Evolutionary conservation across 2,329 filamentous ascomycete species (phyloP), one percentile per base, ranked within the genome.

Genomic region (Pseudodiploospora longispora): DNA sequence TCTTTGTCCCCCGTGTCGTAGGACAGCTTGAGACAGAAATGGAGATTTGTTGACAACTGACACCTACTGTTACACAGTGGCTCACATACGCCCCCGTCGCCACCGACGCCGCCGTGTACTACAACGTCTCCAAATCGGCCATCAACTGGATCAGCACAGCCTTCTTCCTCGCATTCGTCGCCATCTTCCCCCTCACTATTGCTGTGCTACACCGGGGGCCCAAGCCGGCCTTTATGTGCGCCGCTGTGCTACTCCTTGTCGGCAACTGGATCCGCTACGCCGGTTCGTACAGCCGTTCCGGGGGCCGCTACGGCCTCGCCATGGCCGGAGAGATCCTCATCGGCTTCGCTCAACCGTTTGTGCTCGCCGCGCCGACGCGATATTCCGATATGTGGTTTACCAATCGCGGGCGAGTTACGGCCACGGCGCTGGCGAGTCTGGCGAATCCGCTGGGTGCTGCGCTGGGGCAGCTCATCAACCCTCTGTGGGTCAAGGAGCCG

Each of bases 351-450:
- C 93, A 98, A 60, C 90, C 93, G 0, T 97, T 97, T 62, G 87
- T 95, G 9, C 78, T 97, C 7, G 82, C 85, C 6, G 88, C 91
- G 0, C 91, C 93, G 1, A 91, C 93, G 0, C 75, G 87, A 49
- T 98, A 95, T 65, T 93, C 87, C 43, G 90, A 96, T 60, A 70
- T 95, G 47, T 97, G 93, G 93, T 97, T 97, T 66, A 90, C 87
- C 2, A 82, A 85, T 55, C 70, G 73, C 8, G 91, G 90, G 6
- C 80, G 93, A 43, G 86, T 95, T 9, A 83, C 85, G 43, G 91
- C 91, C 12, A 97, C 91, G 1, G 93, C 91, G 1, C 58, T 95
- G 32, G 83, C 84, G 27, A 90, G 82, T 48, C 67, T 97, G 46
- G 87, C 91, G 4, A 97, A 96, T 62, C 91, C 91, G 0, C 76